These are phyloP conservation scores for Alternaria arbusti DNA, from an alignment of 2,329 filamentous ascomycete genomes.

Conservation along the genomic window DNA sequence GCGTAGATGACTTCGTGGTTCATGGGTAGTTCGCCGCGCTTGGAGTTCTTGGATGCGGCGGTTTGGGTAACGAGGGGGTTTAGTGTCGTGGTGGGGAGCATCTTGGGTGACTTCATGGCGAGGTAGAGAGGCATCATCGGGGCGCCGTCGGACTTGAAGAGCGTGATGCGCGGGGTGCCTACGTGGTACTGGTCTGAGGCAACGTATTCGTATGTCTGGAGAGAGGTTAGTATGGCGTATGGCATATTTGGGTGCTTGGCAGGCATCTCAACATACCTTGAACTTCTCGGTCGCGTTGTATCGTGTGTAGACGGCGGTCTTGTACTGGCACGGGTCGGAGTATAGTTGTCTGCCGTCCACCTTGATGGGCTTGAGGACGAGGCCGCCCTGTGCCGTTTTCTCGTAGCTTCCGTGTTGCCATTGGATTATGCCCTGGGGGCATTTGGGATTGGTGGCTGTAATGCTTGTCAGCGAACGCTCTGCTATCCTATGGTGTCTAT, in stretches of 20 bases:
- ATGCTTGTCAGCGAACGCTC: slow-evolving; percentile 25
- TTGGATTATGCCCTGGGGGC: slow-evolving; percentile 71
- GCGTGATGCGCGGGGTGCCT: slow-evolving; percentile 65
- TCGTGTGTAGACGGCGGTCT: slow-evolving; percentile 65
- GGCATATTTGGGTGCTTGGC: too few relatives aligned
- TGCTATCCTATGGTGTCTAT: neutral
- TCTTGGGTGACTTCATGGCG: slow-evolving; percentile 66
- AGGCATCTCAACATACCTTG: slow-evolving; percentile 53
- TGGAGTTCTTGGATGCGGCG: slow-evolving; percentile 45
- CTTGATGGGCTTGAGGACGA: slow-evolving; percentile 65
- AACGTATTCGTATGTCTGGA: slow-evolving; percentile 52
- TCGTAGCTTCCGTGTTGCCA: slow-evolving; percentile 74
- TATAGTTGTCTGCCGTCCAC: slow-evolving; percentile 72
- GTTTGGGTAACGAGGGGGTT: slow-evolving; percentile 58
- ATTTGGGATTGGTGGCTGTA: slow-evolving; percentile 64
- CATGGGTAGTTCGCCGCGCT: slow-evolving; percentile 47
- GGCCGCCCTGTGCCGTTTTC: slow-evolving; percentile 62
- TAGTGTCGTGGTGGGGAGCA: slow-evolving; percentile 72
- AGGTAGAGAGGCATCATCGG: slow-evolving; percentile 73
- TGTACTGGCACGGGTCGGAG: slow-evolving; percentile 68
- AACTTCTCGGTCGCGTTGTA: slow-evolving; percentile 71
- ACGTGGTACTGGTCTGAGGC: slow-evolving; percentile 65
- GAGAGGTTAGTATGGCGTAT: neutral
- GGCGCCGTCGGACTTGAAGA: slow-evolving; percentile 68
- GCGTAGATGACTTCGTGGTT: slow-evolving; percentile 50